These are phyloP conservation scores for Apiospora kogelbergensis DNA, from an alignment of 2,329 filamentous ascomycete species.

Conservation along the genomic window DNA sequence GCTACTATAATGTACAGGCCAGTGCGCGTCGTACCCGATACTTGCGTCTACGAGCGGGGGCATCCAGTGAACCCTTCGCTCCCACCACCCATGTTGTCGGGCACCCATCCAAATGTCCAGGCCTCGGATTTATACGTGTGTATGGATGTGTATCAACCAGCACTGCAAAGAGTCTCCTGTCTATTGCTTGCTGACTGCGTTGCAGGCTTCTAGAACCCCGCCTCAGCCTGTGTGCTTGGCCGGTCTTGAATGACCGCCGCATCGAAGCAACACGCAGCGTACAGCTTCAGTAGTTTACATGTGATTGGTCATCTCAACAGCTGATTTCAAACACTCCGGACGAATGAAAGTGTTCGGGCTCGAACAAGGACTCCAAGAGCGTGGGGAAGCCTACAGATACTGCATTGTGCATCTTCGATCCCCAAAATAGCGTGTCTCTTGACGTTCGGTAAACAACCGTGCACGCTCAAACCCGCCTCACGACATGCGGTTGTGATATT, in stretches of 20 bases:
- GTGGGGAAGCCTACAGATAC: background rate
- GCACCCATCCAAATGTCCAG: background rate
- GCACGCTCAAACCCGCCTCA: background rate
- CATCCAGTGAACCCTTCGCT: background rate
- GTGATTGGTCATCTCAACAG: constrained; percentile 2
- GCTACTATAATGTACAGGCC: no score
- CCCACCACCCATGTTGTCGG: background rate
- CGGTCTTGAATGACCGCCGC: background rate
- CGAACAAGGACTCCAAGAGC: background rate
- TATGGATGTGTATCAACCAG: no score
- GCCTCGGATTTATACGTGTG: no score
- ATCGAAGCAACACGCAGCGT: background rate
- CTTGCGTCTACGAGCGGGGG: constrained; percentile 1
- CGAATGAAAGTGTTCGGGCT: background rate
- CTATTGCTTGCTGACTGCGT: background rate
- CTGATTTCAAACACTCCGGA: background rate
- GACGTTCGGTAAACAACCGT: background rate
- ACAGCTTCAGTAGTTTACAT: background rate
- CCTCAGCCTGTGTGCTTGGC: background rate
- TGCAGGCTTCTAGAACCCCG: constrained; percentile 1
- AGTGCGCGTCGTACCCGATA: background rate
- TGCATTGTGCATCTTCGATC: background rate
- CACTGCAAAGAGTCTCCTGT: background rate
- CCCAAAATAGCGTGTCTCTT: background rate
- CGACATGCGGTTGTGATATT: background rate